These are phyloP conservation scores for Suillus cothurnatus DNA, from an alignment of 768 basidiomycete genomes.

Conservation along the genomic window DNA sequence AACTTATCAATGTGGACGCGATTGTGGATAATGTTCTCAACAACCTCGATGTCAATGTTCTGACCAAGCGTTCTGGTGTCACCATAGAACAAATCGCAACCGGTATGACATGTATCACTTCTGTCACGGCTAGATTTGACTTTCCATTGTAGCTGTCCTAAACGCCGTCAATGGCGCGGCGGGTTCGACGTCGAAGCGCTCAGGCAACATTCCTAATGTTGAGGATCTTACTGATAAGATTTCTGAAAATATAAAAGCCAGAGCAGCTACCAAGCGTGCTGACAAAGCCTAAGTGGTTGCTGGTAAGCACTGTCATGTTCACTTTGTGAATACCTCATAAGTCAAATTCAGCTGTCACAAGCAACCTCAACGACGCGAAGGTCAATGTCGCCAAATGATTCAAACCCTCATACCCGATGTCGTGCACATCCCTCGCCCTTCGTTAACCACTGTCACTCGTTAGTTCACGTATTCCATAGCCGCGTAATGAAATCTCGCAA, in stretches of 20 bases:
- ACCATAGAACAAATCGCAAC: rapidly evolving
- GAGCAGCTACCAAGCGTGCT: not conserved
- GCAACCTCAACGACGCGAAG: no score
- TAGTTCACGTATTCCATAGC: not conserved
- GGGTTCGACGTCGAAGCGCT: not conserved
- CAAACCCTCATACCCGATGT: not conserved
- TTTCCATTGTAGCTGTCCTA: not conserved
- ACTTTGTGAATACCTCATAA: not conserved
- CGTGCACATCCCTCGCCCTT: not conserved
- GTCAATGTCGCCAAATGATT: not conserved
- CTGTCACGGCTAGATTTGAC: not conserved
- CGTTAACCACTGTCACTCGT: not conserved
- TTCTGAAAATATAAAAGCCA: no score
- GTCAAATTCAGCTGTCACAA: not conserved
- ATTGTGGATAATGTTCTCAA: not conserved
- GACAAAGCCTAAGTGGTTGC: not conserved
- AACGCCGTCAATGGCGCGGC: no score
- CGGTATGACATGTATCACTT: not conserved
- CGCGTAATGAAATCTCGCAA: not conserved
- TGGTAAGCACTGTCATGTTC: not conserved
- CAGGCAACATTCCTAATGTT: not conserved
- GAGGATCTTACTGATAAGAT: no score
- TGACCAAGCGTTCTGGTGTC: not conserved
- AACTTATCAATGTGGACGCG: not conserved
- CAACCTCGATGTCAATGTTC: not conserved